Base-by-base conservation (phyloP, 2,329 filamentous ascomycete genomes). In the Delphinella strobiligena region DNA sequence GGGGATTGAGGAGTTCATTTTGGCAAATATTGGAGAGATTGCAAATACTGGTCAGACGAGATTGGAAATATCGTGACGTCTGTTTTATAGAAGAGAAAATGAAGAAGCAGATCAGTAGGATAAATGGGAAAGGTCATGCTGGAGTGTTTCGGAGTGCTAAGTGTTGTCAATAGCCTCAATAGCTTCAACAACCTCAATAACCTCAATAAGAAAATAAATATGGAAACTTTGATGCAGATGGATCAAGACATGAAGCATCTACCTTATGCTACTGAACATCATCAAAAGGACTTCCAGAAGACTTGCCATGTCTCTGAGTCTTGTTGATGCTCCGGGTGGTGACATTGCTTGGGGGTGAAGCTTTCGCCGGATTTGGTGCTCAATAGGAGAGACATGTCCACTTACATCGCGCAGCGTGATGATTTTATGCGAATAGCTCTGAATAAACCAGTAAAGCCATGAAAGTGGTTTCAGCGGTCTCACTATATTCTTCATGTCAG, bases 281-380 rank as follows among this genome's bases (percentile, higher is more conserved):
- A 18, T 30, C 24, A 41, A 19, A 19, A 41, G 22, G 27, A 36
- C 16, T 15, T 19, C 14, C n/a, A n/a, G n/a, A n/a, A n/a, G 12
- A 27, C 33, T 36, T 32, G 31, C 31, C n/a, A n/a, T 41, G 22
- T 22, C 19, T 17, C n/a, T n/a, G n/a, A n/a, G 19, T 16, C 11
- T 36, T 22, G 18, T 35, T 15, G 17, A 31, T 11, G 19, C 7
- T 36, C 16, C 31, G 7, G 31, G 12, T 14, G 31, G 16, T 33
- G 31, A 33, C 5, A 17, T n/a, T n/a, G n/a, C n/a, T n/a, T n/a
- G n/a, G 17, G 11, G 18, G 8, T 16, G 14, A 24, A 14, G 33
- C 10, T 30, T 35, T 38, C 43, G 24, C 40, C 43, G 40, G 18
- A 45, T 43, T 37, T 7, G 43, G 37, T 43, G 19, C 29, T 45